A percentile compares a stretch with the other conserved stretches of the same genome.
phyloP scores from a whole-genome alignment of 805 yeast species.

The Tanozyma kutaoensis region DNA sequence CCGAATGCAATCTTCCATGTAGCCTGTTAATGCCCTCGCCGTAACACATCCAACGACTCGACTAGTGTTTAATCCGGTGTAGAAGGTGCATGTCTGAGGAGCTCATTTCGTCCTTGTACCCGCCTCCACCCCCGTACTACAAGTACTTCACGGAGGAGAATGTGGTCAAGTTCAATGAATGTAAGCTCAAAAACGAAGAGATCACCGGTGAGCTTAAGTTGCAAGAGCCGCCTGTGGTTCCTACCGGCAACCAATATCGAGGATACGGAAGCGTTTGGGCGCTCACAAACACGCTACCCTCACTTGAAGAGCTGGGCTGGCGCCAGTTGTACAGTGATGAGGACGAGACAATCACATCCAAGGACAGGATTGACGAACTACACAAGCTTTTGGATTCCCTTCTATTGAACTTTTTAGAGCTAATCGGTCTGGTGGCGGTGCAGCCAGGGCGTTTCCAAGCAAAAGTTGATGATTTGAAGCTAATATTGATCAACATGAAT shows the following conservation, averaged over 20 bases:
- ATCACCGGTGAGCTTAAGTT: constrained; percentile 35
- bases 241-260: constrained; percentile 54
- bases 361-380: constrained; percentile 53
- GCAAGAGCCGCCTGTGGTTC: constrained; percentile 52
- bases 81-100: constrained; percentile 10
- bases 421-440: constrained; percentile 63
- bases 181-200: constrained; percentile 6
- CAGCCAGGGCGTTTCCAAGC: constrained; percentile 49
- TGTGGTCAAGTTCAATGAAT: constrained; percentile 25
- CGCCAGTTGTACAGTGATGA: constrained; percentile 48
- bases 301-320: constrained; percentile 65
- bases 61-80: background rate
- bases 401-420: constrained; percentile 66
- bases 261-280: constrained; percentile 92
- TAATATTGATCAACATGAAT: constrained; percentile 77
- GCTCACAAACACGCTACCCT: constrained; percentile 61
- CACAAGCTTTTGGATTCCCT: constrained; percentile 71
- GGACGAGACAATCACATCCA: constrained; percentile 20
- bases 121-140: constrained; percentile 86
- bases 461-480: constrained; percentile 68
- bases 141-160: constrained; percentile 64
- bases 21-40: background rate
- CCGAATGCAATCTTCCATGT: background rate
- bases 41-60: background rate
- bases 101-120: constrained; percentile 60